These are phyloP conservation scores for Suillus variegatus DNA, from an alignment of 768 basidiomycete species.

Conservation along the genomic window DNA sequence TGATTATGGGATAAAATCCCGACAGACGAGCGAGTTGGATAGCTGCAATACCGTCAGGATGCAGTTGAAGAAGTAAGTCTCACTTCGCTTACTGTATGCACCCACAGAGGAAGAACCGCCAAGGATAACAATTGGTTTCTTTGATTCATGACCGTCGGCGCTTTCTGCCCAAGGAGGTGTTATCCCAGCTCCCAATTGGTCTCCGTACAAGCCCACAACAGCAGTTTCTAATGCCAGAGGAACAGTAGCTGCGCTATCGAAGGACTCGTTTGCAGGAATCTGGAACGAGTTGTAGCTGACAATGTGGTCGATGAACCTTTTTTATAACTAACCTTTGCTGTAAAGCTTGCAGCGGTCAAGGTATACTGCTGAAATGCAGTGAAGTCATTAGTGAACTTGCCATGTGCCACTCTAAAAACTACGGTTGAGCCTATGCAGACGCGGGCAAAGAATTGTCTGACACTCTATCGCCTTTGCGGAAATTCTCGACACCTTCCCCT, in stretches of 20 bases:
- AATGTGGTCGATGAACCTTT: background rate
- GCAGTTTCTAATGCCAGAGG: conserved; percentile 50
- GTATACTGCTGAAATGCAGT: conserved; percentile 44
- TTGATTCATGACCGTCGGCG: conserved; percentile 39
- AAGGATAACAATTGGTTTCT: conserved; percentile 46
- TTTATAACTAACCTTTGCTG: conserved; percentile 36
- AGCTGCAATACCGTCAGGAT: conserved; percentile 19
- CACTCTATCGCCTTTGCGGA: conserved; percentile 43
- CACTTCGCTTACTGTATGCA: conserved; percentile 37
- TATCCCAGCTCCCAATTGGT: conserved; percentile 39
- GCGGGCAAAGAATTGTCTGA: conserved; percentile 17
- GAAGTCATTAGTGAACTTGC: conserved; percentile 27
- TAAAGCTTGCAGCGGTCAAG: conserved; percentile 30
- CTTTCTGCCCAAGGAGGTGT: conserved; percentile 36
- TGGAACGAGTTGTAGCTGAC: conserved; percentile 12
- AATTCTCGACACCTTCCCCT: conserved; percentile 37
- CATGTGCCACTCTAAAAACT: conserved; percentile 33
- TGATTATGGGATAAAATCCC: conserved; percentile 44
- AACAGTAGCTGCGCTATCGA: conserved; percentile 48
- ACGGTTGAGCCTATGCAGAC: conserved; percentile 20
- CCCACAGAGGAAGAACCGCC: conserved; percentile 52
- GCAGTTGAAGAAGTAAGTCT: conserved; percentile 5
- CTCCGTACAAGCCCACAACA: conserved; percentile 46
- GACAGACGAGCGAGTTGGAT: conserved; percentile 42
- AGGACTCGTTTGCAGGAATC: conserved; percentile 46